Conservation (phyloP, 2,329 filamentous ascomycete species). For the Paecilomyces variotii region DNA sequence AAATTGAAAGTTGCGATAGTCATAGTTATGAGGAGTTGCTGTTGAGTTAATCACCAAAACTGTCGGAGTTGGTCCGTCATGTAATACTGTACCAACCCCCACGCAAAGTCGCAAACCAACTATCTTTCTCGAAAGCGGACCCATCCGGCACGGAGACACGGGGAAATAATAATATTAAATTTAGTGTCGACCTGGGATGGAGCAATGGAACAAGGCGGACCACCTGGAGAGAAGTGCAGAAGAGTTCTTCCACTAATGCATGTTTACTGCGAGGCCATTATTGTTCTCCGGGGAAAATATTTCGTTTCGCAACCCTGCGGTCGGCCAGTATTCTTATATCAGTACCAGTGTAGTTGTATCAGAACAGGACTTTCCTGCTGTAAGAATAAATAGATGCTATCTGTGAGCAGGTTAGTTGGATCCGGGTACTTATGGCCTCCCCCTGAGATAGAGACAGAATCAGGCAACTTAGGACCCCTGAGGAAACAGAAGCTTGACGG, state of each 20-base stretch:
- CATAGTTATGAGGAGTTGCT: background rate
- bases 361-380: too few species aligned
- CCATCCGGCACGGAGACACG: background rate
- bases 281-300: background rate
- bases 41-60: background rate
- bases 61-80: slow-evolving; percentile 10
- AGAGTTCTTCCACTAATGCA: background rate
- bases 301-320: background rate
- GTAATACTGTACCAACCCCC: background rate
- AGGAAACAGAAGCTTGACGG: background rate
- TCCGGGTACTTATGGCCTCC: too few species aligned
- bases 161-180: background rate
- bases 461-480: background rate
- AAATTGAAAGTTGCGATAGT: background rate
- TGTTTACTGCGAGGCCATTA: background rate
- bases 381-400: too few species aligned
- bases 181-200: background rate
- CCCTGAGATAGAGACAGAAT: background rate
- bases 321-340: too few species aligned
- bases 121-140: background rate
- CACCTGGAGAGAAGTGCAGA: background rate
- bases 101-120: background rate
- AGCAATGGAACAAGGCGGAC: background rate
- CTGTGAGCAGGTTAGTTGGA: too few species aligned
- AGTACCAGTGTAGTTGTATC: too few species aligned